These are phyloP conservation scores for Melanogaster broomeanus DNA, from an alignment of 768 basidiomycete species.

Conservation along the genomic window DNA sequence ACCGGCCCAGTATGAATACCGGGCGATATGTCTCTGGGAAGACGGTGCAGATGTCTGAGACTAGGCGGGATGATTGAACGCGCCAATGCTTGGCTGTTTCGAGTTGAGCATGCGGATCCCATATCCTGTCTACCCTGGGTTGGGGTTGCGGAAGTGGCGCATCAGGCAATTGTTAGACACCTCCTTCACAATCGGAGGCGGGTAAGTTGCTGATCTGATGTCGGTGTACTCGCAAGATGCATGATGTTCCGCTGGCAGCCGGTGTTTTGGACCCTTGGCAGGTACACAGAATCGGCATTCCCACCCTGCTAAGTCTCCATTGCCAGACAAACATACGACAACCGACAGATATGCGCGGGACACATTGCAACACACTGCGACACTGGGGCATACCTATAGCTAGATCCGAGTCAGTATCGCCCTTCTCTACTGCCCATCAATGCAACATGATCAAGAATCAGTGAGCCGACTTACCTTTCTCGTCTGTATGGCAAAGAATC, in stretches of 20 bases:
- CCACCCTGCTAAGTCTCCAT: not conserved
- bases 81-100: not conserved
- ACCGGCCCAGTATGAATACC: slow-evolving; percentile 4
- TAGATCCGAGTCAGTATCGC: too few relatives aligned
- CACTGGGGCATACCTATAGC: too few relatives aligned
- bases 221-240: not conserved
- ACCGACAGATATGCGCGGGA: not conserved
- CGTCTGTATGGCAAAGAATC: slow-evolving; percentile 5
- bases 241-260: not conserved
- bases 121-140: not conserved
- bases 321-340: not conserved
- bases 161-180: not conserved
- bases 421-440: too few relatives aligned
- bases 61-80: slow-evolving; percentile 5
- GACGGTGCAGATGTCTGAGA: not conserved
- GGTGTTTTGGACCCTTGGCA: not conserved
- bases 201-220: not conserved
- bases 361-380: not conserved
- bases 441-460: too few relatives aligned
- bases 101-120: not conserved
- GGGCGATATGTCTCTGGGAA: slow-evolving; percentile 8
- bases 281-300: not conserved
- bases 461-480: too few relatives aligned
- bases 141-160: not conserved
- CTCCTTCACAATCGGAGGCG: not conserved